Base-by-base conservation (phyloP, 768 basidiomycete species). In the Galerina marginata region DNA sequence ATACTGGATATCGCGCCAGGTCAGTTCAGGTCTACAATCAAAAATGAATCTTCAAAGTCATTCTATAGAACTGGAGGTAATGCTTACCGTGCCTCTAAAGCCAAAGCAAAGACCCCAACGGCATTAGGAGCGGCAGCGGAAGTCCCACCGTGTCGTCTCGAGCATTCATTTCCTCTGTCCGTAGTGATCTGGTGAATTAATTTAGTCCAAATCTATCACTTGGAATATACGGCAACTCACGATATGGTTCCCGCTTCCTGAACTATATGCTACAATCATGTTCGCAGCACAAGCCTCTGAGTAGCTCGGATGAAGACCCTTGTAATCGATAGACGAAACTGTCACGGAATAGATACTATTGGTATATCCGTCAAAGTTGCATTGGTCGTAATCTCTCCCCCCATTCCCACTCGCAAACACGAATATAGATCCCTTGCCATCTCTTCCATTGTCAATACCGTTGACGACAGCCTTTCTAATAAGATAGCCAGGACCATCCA, bases 281-380 rank as follows among this genome's bases (percentile, higher is more conserved):
- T 97, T 97, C 1, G 96, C 97, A 2, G 96, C 89, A 69, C 96
- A 99, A 6, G 93, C 77, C 75, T 99, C 96, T 4, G 96, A 98
- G 68, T 99, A 99, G 69, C 89, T 92, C 11, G 96, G 96, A 70
- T 97, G 96, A 25, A 95, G 74, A 14, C 95, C 96, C 69, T 92
- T 93, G 72, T 89, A 87, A 69, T 99, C 97, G 62, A 98, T 82
- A 0, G 96, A 91, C 7, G 93, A 88, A 29, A 99, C 93, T 0
- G 97, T 99, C 44, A 99, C 87, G 6, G 91, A 93, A 75, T 93
- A 97, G 60, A 98, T 96, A 68, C 91, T 93, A 70, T 99, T 99
- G 16, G 96, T 99, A 74, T 99, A 99, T 6, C 96, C 96, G 65
- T 99, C 96, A 71, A 99, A 99, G 72, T 99, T 99, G 80, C 96